phyloP scores from a whole-genome alignment of 2,329 filamentous ascomycete species.

The Alternaria brassicae region DNA sequence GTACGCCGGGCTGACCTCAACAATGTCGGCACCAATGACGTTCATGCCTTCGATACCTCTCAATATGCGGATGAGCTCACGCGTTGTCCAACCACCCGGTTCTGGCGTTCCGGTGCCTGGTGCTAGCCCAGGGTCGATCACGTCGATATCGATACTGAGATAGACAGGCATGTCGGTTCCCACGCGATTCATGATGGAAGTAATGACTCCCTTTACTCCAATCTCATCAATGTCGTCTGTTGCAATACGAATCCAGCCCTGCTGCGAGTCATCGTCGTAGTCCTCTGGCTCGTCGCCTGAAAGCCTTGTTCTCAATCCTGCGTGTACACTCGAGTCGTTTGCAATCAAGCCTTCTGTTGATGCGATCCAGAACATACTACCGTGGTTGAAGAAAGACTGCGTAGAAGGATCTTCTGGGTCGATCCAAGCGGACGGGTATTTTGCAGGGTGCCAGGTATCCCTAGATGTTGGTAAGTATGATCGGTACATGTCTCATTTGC shows the following conservation, averaged over 20 bases:
- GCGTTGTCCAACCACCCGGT: slow-evolving; percentile 88
- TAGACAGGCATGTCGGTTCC: slow-evolving; percentile 81
- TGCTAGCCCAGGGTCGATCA: slow-evolving; percentile 74
- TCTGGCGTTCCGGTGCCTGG: slow-evolving; percentile 89
- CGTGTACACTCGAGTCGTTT: slow-evolving; percentile 79
- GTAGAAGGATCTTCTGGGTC: slow-evolving; percentile 59
- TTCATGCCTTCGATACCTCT: slow-evolving; percentile 83
- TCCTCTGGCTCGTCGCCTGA: slow-evolving; percentile 71
- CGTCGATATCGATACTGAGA: slow-evolving; percentile 81
- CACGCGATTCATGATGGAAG: slow-evolving; percentile 73
- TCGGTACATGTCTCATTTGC: not conserved
- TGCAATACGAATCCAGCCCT: slow-evolving; percentile 82
- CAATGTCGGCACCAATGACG: slow-evolving; percentile 86
- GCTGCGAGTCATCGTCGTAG: slow-evolving; percentile 71
- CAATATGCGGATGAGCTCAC: slow-evolving; percentile 84
- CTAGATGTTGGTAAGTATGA: not conserved
- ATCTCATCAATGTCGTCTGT: slow-evolving; percentile 88
- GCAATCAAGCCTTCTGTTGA: slow-evolving; percentile 79
- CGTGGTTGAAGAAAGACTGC: slow-evolving; percentile 82
- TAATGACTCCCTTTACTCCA: slow-evolving; percentile 73
- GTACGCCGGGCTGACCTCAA: slow-evolving; percentile 87
- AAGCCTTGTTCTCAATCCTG: slow-evolving; percentile 79
- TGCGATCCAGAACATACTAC: slow-evolving; percentile 91
- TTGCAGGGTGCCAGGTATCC: slow-evolving; percentile 81
- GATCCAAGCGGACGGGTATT: slow-evolving; percentile 80